Conservation (phyloP, 2,329 filamentous ascomycete species). For the Fusarium succisae region DNA sequence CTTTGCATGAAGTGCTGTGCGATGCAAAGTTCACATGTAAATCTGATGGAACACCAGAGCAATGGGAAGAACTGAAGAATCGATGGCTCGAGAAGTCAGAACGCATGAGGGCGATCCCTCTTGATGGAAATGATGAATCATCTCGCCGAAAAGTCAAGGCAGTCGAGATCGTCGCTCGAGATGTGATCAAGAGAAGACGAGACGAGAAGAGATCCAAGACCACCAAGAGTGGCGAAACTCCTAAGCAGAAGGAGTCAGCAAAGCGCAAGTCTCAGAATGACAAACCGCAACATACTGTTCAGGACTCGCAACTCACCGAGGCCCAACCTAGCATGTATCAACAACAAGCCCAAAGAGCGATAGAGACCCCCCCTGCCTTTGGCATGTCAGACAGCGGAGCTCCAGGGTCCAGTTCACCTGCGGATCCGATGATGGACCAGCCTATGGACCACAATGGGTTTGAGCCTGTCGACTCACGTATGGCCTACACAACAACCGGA, state of each 20-base stretch:
- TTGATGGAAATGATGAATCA: slow-evolving; percentile 60
- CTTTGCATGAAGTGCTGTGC: slow-evolving; percentile 73
- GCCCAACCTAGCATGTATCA: not conserved
- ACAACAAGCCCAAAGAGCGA: not conserved
- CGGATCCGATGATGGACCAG: slow-evolving; percentile 31
- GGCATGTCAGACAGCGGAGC: not conserved
- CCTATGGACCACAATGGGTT: slow-evolving; percentile 32
- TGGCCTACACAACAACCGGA: slow-evolving; percentile 36
- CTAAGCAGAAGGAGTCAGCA: slow-evolving; percentile 31
- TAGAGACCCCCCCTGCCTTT: not conserved
- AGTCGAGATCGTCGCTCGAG: slow-evolving; percentile 75
- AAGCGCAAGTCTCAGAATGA: not conserved
- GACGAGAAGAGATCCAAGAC: slow-evolving; percentile 62
- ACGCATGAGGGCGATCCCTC: slow-evolving; percentile 63
- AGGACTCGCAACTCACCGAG: not conserved
- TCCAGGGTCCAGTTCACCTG: slow-evolving; percentile 26
- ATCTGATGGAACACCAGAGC: slow-evolving; percentile 74
- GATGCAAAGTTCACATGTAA: slow-evolving; percentile 76
- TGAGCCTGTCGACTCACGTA: slow-evolving; percentile 38
- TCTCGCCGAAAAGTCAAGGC: slow-evolving; percentile 68
- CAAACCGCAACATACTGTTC: not conserved
- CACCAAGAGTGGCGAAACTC: slow-evolving; percentile 58
- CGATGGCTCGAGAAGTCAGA: slow-evolving; percentile 70
- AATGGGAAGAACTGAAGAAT: slow-evolving; percentile 76
- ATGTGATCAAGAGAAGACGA: slow-evolving; percentile 80